Evolutionary conservation across 208 protist species (phyloP).

Genomic region (Wallacemonas sp.): DNA sequence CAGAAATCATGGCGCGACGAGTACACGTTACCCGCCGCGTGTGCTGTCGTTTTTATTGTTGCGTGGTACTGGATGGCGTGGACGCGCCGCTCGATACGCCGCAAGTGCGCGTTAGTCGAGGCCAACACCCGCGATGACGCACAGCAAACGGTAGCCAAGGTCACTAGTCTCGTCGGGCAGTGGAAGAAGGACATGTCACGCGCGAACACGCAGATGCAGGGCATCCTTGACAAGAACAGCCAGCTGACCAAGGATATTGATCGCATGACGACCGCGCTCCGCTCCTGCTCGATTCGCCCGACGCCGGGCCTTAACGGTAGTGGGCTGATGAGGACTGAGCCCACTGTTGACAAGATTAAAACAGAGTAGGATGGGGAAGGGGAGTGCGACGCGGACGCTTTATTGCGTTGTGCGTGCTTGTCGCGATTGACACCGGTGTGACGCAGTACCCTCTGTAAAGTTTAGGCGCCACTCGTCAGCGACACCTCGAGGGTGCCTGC

Average conservation of each 20-base stretch:
- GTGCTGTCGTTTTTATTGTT: conserved; percentile 45
- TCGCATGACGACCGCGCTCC: conserved; percentile 74
- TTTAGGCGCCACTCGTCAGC: too few relatives aligned
- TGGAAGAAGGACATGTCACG: conserved; percentile 58
- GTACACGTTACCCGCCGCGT: conserved; percentile 63
- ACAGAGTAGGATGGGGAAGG: too few relatives aligned
- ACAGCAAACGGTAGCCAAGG: conserved; percentile 52
- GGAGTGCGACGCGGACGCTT: too few relatives aligned
- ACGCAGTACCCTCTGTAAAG: too few relatives aligned
- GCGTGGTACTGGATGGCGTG: conserved; percentile 77
- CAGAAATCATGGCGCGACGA: conserved; percentile 67
- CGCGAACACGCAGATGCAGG: conserved; percentile 65
- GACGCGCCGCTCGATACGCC: conserved; percentile 52
- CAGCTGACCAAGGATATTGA: conserved; percentile 76
- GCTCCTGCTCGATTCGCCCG: conserved; percentile 55
- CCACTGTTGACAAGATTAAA: background rate
- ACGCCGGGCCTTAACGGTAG: conserved; percentile 7
- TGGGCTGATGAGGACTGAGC: background rate
- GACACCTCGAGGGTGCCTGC: too few relatives aligned
- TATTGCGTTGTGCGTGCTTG: too few relatives aligned
- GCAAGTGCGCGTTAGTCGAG: conserved; percentile 47
- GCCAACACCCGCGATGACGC: conserved; percentile 50
- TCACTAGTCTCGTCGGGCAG: conserved; percentile 46
- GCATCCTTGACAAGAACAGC: conserved; percentile 84
- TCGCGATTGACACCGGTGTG: too few relatives aligned